phyloP scores from a whole-genome alignment of 345 rosid species.

The Citrus sp. region DNA sequence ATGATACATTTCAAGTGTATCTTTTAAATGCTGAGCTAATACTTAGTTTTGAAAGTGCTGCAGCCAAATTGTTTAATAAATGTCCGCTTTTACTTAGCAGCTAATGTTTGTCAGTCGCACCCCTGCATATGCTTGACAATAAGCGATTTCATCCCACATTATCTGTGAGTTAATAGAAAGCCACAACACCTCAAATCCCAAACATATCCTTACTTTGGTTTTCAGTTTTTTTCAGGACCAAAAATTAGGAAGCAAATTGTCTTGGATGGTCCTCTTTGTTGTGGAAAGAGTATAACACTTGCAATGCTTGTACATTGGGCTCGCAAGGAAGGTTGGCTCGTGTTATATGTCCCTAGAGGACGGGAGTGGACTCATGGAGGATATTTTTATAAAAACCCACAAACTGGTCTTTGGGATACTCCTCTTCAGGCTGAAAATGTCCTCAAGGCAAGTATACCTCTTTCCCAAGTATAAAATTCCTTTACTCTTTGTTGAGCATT shows the following conservation, averaged over 20 bases:
- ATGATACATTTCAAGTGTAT: not conserved
- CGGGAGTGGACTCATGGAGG: conserved; percentile 95
- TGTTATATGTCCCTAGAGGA: conserved; percentile 83
- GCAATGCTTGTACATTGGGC: conserved; percentile 99
- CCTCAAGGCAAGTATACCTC: conserved; percentile 59
- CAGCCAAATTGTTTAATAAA: not conserved
- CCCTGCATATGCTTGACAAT: not conserved
- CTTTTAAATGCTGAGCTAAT: too few relatives aligned
- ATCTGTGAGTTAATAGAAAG: not conserved
- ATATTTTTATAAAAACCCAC: conserved; percentile 69
- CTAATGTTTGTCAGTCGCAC: not conserved
- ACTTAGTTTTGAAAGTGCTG: not conserved
- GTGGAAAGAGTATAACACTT: conserved; percentile 90
- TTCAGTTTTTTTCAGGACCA: conserved; percentile 35
- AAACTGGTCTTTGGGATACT: conserved; percentile 91
- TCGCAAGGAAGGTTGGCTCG: conserved; percentile 95
- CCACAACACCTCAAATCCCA: not conserved
- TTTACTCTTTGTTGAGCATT: not conserved
- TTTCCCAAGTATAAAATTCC: not conserved
- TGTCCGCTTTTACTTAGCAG: not conserved
- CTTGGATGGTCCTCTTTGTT: conserved; percentile 86
- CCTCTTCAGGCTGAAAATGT: conserved; percentile 84
- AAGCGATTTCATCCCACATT: not conserved
- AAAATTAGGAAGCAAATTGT: conserved; percentile 77
- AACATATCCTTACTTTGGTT: not conserved